phyloP scores from a whole-genome alignment of 129 eudicot species.

The Mikania micrantha region DNA sequence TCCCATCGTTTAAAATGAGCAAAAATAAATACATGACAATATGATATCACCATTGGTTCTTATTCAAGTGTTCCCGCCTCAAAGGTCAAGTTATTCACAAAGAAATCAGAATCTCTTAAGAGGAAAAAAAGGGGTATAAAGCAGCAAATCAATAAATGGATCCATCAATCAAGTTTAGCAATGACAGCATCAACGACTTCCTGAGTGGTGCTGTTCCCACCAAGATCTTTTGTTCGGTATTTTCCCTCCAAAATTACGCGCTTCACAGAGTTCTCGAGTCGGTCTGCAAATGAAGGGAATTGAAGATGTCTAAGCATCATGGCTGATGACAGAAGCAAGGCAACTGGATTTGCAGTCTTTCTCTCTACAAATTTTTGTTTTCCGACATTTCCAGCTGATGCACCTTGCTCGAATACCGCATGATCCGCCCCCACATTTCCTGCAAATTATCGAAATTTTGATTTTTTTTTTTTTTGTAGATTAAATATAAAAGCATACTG shows the following conservation, averaged over 20 bases:
- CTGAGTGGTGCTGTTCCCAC: conserved; percentile 78
- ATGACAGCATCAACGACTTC: conserved; percentile 92
- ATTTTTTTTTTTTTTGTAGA: background rate
- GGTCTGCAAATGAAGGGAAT: conserved; percentile 91
- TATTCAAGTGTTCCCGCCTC: conserved; percentile 23
- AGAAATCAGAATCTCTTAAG: conserved; percentile 14
- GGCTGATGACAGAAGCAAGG: conserved; percentile 85
- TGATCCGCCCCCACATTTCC: conserved; percentile 94
- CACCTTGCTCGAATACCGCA: conserved; percentile 97
- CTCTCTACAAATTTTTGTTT: conserved; percentile 51
- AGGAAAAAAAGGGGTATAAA: background rate
- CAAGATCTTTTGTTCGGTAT: conserved; percentile 74
- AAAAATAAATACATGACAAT: conserved; percentile 14
- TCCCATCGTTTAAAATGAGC: background rate
- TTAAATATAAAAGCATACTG: background rate
- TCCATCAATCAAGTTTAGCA: conserved; percentile 44
- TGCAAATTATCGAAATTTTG: conserved; percentile 13
- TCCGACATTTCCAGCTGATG: conserved; percentile 97
- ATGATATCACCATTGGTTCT: conserved; percentile 5
- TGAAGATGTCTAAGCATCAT: conserved; percentile 98
- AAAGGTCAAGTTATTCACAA: conserved; percentile 32
- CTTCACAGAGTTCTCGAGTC: conserved; percentile 79
- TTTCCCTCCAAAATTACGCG: conserved; percentile 65
- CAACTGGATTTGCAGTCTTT: conserved; percentile 89
- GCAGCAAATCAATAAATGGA: background rate